Evolutionary conservation across 148 eudicot species (phyloP), one percentile per base, ranked within the genome.

Genomic region (Rhododendron ovatum): DNA sequence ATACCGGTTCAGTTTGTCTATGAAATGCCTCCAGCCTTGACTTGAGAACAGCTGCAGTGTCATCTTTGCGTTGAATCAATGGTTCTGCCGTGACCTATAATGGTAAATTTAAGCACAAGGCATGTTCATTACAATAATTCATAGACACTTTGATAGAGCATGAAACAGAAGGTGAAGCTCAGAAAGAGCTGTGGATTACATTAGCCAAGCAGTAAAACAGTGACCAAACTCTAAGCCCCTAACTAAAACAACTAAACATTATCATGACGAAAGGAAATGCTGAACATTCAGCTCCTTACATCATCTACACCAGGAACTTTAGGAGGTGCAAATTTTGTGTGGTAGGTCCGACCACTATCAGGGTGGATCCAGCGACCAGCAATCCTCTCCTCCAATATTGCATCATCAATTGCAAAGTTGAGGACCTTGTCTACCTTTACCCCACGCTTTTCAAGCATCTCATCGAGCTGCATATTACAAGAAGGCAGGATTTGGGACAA

Each of bases 31-130:
- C 98, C 47, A 95, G 94, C 91, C 98, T 92, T 22, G 98, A 94
- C 91, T 92, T 95, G 78, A 95, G 92, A 86, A 94, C 97, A 78
- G 92, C 92, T 84, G 97, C 94, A 75, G 95, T 95, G 84, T 95
- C 98, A 91, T 95, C 98, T 88, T 95, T 95, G 14, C 97, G 95
- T 92, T 95, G 98, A 91, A 95, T 94, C 82, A 95, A 86, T 85
- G 96, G 95, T 86, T 95, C 98, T 50, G 96, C 98, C 55, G 98
- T 94, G 84, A 94, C 97, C 98, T 95, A 28, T 28, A 69, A 69
- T 13, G 41, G 47, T 1, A 35, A 35, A 15, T 13, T 35, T 41
- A 18, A 26, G 2, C 13, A 65, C 7, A 65, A 65, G 30, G 30
- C 71, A 65, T 24, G 30, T 65, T 65, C 33, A 82, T 15, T 51